These are phyloP conservation scores for Trichodelitschia bisporula DNA, from an alignment of 495 filamentous ascomycete genomes.

Conservation along the genomic window DNA sequence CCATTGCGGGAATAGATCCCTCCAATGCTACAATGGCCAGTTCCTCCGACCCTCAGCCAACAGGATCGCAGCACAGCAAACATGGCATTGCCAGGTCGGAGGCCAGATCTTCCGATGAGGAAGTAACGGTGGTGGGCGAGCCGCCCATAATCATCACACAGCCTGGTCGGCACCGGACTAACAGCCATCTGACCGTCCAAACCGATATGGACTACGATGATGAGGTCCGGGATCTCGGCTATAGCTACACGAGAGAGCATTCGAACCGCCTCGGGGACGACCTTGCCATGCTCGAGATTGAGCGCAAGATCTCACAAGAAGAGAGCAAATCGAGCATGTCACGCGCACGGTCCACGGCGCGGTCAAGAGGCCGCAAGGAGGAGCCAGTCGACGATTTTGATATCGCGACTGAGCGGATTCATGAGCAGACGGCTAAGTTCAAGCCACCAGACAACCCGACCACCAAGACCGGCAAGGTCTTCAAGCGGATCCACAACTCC, in stretches of 20 bases:
- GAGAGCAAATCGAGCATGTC: constrained; percentile 25
- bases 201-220: too few species aligned
- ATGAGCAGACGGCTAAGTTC: constrained; percentile 43
- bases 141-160: constrained; percentile 6
- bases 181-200: constrained; percentile 13
- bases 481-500: constrained; percentile 46
- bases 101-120: constrained; percentile 14
- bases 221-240: constrained; percentile 17
- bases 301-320: constrained; percentile 40
- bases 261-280: constrained; percentile 61
- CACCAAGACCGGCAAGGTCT: constrained; percentile 31
- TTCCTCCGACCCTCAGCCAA: too few species aligned
- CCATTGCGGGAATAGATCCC: too few species aligned
- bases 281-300: constrained; percentile 56
- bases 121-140: constrained; percentile 9
- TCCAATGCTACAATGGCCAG: too few species aligned
- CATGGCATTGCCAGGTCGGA: too few species aligned
- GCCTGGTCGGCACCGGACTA: constrained; percentile 4
- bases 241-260: constrained; percentile 35
- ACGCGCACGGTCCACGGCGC: constrained; percentile 25
- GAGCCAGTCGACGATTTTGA: constrained; percentile 69
- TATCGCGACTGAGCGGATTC: constrained; percentile 44
- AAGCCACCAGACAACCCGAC: constrained; percentile 41
- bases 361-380: too few species aligned
- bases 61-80: too few species aligned